Percentiles rank a stretch among this genome's conserved stretches.
These are phyloP conservation scores for Ceratobasidium sp. DNA, from an alignment of 1,284 basidiomycete species.

Conservation along the genomic window DNA sequence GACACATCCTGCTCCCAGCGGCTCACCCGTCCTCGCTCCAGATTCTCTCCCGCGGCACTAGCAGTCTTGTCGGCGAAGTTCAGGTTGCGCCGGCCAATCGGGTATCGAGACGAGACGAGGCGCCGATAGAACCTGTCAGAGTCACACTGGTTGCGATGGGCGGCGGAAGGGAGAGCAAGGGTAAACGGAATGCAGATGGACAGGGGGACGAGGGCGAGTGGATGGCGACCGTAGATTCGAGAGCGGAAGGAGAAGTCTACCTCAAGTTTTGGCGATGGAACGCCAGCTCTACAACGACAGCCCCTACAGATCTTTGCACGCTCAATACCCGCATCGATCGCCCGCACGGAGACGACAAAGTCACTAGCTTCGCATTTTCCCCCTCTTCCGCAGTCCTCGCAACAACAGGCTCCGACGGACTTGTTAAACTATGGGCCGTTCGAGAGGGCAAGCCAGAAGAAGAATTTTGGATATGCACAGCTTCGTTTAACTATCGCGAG, in stretches of 20 bases:
- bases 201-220: slow-evolving; percentile 68
- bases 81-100: slow-evolving; percentile 95
- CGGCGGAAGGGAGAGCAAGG: slow-evolving; percentile 52
- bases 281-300: slow-evolving; percentile 52
- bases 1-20: slow-evolving; percentile 87
- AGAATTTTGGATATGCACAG: slow-evolving; percentile 84
- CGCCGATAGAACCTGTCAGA: slow-evolving; percentile 77
- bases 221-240: slow-evolving; percentile 92
- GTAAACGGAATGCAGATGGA: slow-evolving; percentile 23
- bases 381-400: slow-evolving; percentile 61
- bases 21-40: slow-evolving; percentile 96
- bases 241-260: slow-evolving; percentile 77
- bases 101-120: slow-evolving; percentile 85
- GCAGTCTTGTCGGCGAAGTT: slow-evolving; percentile 83
- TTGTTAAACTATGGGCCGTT: slow-evolving; percentile 73
- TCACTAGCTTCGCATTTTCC: slow-evolving; percentile 79
- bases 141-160: slow-evolving; percentile 80
- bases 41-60: slow-evolving; percentile 81
- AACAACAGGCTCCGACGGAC: slow-evolving; percentile 75
- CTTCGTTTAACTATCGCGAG: slow-evolving; percentile 75
- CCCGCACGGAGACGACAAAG: slow-evolving; percentile 77
- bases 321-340: slow-evolving; percentile 90
- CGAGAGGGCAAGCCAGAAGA: slow-evolving; percentile 31
- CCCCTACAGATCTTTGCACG: slow-evolving; percentile 53
- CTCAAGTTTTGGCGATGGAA: slow-evolving; percentile 92